These are phyloP conservation scores for Ramalina intermedia DNA, from an alignment of 495 filamentous ascomycete species.

Conservation along the genomic window DNA sequence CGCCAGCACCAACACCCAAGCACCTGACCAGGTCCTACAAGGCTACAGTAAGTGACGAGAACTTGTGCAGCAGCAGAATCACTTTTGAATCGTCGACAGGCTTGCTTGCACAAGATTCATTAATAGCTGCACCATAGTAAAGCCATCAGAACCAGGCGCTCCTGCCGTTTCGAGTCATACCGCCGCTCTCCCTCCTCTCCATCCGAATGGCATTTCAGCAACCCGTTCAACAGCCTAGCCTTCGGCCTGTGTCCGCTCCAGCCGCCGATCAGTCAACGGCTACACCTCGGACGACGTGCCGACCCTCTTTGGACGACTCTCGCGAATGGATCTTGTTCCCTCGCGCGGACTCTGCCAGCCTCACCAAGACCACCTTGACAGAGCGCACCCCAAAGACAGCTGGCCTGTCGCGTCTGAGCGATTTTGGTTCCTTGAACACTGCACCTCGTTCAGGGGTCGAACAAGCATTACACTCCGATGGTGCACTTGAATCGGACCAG, in stretches of 20 bases:
- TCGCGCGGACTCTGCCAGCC: constrained; percentile 41
- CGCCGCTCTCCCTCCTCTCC: constrained; percentile 3
- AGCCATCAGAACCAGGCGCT: background rate
- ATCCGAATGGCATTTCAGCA: constrained; percentile 70
- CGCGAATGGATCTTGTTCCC: constrained; percentile 96
- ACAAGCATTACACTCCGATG: constrained; percentile 35
- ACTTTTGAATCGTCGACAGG: no score
- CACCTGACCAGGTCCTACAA: no score
- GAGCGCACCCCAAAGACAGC: constrained; percentile 56
- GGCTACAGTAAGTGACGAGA: no score
- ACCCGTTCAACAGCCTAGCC: constrained; percentile 46
- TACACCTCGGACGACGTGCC: constrained; percentile 24
- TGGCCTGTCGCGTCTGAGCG: constrained; percentile 62
- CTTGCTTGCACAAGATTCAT: background rate
- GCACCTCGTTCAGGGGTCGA: constrained; percentile 33
- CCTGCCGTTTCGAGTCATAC: background rate
- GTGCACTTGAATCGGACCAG: constrained; percentile 39
- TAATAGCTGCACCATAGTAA: background rate
- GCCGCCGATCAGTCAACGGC: constrained; percentile 29
- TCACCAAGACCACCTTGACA: constrained; percentile 57
- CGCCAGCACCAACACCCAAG: no score
- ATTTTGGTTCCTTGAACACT: constrained; percentile 71
- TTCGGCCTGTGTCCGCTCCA: constrained; percentile 41
- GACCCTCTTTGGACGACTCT: constrained; percentile 44
- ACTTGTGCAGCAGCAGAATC: no score